Conservation (phyloP, 306 rosid genomes). For the Rosa lucieae region DNA sequence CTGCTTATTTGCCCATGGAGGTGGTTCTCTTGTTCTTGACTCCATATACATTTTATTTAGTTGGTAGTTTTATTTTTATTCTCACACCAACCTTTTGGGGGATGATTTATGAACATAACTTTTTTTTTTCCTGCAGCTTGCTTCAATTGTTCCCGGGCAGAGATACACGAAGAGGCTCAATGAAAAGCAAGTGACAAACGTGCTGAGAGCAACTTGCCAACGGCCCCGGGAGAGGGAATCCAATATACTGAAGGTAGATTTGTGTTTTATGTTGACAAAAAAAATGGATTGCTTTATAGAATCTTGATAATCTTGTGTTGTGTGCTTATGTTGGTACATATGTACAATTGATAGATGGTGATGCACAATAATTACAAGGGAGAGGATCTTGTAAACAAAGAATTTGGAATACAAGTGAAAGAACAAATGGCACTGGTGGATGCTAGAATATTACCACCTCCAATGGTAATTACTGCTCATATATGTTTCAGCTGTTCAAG, state of each 20-base stretch:
- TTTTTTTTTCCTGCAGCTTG: constrained; percentile 37
- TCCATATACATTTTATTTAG: neutral
- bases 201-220: constrained; percentile 70
- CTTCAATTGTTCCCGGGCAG: constrained; percentile 57
- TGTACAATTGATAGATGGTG: constrained; percentile 30
- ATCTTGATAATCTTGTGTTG: neutral
- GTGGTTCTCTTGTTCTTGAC: constrained; percentile 27
- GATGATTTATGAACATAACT: neutral
- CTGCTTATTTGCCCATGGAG: constrained; percentile 75
- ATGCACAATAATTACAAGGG: constrained; percentile 16
- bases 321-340: neutral
- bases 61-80: neutral
- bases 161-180: constrained; percentile 58
- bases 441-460: constrained; percentile 75
- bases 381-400: constrained; percentile 20
- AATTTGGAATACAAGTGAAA: constrained; percentile 52
- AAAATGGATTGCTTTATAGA: neutral
- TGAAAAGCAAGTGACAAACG: constrained; percentile 53
- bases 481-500: neutral
- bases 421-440: constrained; percentile 27
- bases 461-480: constrained; percentile 38
- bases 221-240: constrained; percentile 41
- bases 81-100: neutral
- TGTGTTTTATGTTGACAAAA: neutral
- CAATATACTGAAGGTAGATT: constrained; percentile 32